These are phyloP conservation scores for Wickerhamomyces rabaulensis DNA, from an alignment of 805 yeast species.

Conservation along the genomic window DNA sequence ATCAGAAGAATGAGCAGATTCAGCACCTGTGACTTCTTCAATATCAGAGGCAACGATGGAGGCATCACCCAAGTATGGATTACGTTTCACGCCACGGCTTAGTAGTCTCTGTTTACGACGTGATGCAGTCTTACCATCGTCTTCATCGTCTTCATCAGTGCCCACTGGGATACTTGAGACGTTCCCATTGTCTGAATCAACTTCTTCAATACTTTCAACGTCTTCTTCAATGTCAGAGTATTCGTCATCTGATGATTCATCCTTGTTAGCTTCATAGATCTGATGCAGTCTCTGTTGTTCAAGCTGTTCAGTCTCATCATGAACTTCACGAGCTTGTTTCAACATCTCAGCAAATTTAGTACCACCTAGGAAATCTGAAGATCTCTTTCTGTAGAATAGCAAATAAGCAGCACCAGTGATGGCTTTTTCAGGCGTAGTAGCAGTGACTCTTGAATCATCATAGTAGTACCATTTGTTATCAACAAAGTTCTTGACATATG, in stretches of 20 bases:
- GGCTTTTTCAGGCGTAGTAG: constrained; percentile 52
- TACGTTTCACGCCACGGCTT: constrained; percentile 12
- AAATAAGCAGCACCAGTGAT: constrained; percentile 81
- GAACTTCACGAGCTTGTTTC: constrained; percentile 33
- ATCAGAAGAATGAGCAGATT: constrained; percentile 23
- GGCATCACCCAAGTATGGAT: constrained; percentile 1
- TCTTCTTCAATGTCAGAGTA: constrained; percentile 12
- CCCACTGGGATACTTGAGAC: constrained; percentile 22
- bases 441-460: constrained; percentile 76
- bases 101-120: constrained; percentile 24
- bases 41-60: constrained; percentile 12
- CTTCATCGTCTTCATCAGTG: constrained; percentile 20
- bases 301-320: constrained; percentile 21
- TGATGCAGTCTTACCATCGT: constrained; percentile 12
- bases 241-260: constrained; percentile 16
- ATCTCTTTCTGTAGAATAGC: constrained; percentile 66
- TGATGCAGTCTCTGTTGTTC: constrained; percentile 20
- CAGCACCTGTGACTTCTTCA: constrained; percentile 24
- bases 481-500: constrained; percentile 73
- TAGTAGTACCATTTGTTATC: constrained; percentile 84
- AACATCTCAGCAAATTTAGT: constrained; percentile 36
- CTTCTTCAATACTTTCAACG: constrained; percentile 9
- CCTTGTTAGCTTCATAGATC: constrained; percentile 24
- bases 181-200: constrained; percentile 13
- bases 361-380: constrained; percentile 42